phyloP scores from a whole-genome alignment of 2,329 filamentous ascomycete species.

The Ophidiomyces ophidiicola region DNA sequence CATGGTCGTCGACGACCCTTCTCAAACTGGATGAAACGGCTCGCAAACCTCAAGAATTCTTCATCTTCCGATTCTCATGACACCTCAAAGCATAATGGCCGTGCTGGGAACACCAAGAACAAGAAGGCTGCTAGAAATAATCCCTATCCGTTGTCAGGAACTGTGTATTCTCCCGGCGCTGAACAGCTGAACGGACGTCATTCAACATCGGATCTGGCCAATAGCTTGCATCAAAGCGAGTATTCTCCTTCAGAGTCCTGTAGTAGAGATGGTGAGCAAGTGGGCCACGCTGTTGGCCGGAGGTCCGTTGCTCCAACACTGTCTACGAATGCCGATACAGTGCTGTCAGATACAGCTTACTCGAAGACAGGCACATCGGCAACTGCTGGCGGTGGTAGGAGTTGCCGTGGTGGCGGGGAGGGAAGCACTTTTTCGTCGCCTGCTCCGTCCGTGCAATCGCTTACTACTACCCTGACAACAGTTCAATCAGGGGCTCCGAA shows the following conservation, averaged over 20 bases:
- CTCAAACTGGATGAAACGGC: conserved; percentile 84
- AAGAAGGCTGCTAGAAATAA: conserved; percentile 65
- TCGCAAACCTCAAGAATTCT: conserved; percentile 71
- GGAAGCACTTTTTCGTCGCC: conserved; percentile 55
- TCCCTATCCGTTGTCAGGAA: conserved; percentile 77
- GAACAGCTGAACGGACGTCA: conserved; percentile 34
- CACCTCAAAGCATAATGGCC: conserved; percentile 25
- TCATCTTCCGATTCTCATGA: conserved; percentile 37
- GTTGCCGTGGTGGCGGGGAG: conserved; percentile 54
- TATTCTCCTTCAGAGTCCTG: conserved; percentile 50
- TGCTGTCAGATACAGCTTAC: conserved; percentile 60
- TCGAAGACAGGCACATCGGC: conserved; percentile 75
- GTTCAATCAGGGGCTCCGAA: conserved; percentile 50
- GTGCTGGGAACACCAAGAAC: conserved; percentile 22
- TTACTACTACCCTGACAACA: conserved; percentile 54
- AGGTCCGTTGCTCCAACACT: conserved; percentile 67
- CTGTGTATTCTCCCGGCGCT: conserved; percentile 31
- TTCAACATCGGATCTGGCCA: conserved; percentile 42
- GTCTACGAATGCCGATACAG: conserved; percentile 68
- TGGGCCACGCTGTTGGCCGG: conserved; percentile 48
- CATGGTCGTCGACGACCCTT: conserved; percentile 72
- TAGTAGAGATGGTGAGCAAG: conserved; percentile 46
- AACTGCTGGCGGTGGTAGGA: conserved; percentile 49
- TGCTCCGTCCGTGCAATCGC: conserved; percentile 51
- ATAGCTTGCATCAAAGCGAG: conserved; percentile 39